Base-by-base conservation (phyloP, 768 basidiomycete genomes). In the Porphyrellus cyaneotinctus region DNA sequence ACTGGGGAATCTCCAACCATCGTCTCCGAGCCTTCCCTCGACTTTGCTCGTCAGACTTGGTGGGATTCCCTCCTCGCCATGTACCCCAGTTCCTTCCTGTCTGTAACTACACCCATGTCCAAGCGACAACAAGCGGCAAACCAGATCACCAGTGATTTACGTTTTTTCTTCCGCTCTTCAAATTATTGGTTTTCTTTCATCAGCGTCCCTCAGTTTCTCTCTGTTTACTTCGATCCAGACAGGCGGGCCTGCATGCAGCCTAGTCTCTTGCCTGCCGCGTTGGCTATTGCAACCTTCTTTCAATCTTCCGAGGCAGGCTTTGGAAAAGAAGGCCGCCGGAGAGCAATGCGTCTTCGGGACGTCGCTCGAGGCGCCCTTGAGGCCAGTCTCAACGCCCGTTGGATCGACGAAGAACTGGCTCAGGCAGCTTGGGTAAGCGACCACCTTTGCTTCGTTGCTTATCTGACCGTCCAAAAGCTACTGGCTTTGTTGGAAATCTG, bases 141-240 rank as follows among this genome's bases (percentile, higher is more conserved):
- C 32, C 65, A 66, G 43, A 77, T 87, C 43, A 71, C 78, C 4
- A 61, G 70, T 4, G 86, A 88, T 61, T 67, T 90, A 15, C 81
- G 78, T 6, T 84, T 84, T 54, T 66, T 87, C 36, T 85, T 89
- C 67, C 76, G 75, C 10, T 72, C 72, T 17, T 83, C 85, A 36
- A 83, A 80, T 56, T 82, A 85, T 67, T 87, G 84, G 83, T 79
- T 88, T 62, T 81, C 84, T 11, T 89, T 87, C 63, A 77, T 89
- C 61, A 84, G 88, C 60, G 71, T 88, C 32, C 85, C 86, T 43
- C 78, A 71, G 13, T 88, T 91, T 69, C 81, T 86, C 57, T 68
- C 71, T 42, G 78, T 74, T 49, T 81, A 83, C 60, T 76, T 74
- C 56, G 77, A 89, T 58, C 74, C 84, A n/a, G 56, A 54, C 8